Conservation (phyloP, 169 alveolate species). For the Plasmodium coatneyi region DNA sequence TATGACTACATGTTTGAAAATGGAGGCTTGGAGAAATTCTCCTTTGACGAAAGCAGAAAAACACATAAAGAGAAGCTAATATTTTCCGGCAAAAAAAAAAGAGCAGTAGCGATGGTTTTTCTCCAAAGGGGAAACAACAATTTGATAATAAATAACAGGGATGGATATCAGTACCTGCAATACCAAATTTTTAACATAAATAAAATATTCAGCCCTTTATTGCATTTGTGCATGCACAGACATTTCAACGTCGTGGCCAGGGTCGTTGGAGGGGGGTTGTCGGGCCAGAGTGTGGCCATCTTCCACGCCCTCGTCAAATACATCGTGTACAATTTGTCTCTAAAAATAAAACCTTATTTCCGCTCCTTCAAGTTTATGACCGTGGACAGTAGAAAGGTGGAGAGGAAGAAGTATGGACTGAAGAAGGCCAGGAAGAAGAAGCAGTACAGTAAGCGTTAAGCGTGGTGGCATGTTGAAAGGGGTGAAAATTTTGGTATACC, state of each 20-base stretch:
- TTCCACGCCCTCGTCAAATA: slow-evolving; percentile 83
- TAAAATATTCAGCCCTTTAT: slow-evolving; percentile 82
- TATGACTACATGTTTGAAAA: slow-evolving; percentile 67
- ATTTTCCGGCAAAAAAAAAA: slow-evolving; percentile 64
- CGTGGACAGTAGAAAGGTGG: slow-evolving; percentile 66
- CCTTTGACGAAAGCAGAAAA: slow-evolving; percentile 59
- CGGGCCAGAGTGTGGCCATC: slow-evolving; percentile 86
- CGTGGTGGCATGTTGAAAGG: not conserved
- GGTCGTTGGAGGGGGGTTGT: slow-evolving; percentile 83
- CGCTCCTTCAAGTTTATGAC: slow-evolving; percentile 67
- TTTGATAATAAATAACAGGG: slow-evolving; percentile 82
- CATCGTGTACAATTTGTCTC: slow-evolving; percentile 77
- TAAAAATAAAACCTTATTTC: slow-evolving; percentile 77
- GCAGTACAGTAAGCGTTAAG: not conserved
- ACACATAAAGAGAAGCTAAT: slow-evolving; percentile 49
- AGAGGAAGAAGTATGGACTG: not conserved
- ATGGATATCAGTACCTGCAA: slow-evolving; percentile 84
- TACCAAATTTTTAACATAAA: slow-evolving; percentile 78
- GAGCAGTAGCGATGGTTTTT: slow-evolving; percentile 81
- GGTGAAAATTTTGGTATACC: not conserved
- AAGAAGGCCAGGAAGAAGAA: slow-evolving; percentile 7
- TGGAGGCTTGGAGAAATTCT: slow-evolving; percentile 46
- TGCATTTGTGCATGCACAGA: slow-evolving; percentile 75
- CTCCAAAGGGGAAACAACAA: slow-evolving; percentile 86
- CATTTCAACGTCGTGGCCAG: slow-evolving; percentile 82